Evolutionary conservation across 371 early-diverging fungal species (phyloP).

Genomic region (Mucor sp.): DNA sequence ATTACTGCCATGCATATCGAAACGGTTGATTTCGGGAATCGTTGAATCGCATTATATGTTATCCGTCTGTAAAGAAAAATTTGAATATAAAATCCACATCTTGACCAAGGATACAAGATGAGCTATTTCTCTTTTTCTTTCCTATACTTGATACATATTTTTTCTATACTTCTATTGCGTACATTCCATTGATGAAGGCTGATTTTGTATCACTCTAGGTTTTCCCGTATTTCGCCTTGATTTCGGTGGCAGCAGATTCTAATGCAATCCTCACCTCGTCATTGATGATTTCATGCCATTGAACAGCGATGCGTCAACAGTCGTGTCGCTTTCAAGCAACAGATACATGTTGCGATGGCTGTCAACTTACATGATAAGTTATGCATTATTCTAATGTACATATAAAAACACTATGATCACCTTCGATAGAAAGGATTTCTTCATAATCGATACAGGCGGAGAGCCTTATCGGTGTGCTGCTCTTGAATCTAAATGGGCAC

Average conservation of each 20-base stretch:
- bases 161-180: neutral
- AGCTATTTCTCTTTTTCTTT: neutral
- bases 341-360: neutral
- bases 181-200: neutral
- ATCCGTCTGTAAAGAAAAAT: neutral
- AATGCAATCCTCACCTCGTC: neutral
- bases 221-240: neutral
- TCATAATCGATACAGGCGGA: neutral
- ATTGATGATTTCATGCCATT: neutral
- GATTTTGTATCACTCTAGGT: neutral
- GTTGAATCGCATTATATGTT: neutral
- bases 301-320: too few relatives aligned
- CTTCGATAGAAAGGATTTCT: neutral
- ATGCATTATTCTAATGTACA: too few relatives aligned
- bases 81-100: neutral
- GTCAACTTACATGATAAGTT: neutral
- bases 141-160: neutral
- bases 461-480: neutral
- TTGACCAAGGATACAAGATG: neutral
- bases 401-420: too few relatives aligned
- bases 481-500: neutral
- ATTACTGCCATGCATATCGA: neutral
- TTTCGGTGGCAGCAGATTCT: neutral
- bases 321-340: neutral
- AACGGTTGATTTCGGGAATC: neutral